A percentile compares a stretch with the other conserved stretches of the same genome.
Conservation (phyloP, 306 rosid genomes). For the Sophora flavescens region DNA sequence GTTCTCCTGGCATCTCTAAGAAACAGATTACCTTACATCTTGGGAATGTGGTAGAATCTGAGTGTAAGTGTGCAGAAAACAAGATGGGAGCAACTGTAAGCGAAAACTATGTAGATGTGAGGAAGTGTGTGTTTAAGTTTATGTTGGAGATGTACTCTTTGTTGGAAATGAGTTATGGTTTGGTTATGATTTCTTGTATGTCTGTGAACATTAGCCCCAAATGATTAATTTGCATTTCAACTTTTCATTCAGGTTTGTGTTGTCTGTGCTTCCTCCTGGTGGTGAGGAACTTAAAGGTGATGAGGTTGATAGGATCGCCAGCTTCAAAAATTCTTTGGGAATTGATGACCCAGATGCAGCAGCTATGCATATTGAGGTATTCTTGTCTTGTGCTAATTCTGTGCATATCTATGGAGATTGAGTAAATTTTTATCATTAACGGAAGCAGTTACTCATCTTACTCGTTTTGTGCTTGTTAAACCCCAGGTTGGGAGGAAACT, state of each 20-base stretch:
- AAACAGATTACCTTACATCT: too few relatives aligned
- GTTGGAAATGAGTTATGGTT: slow-evolving; percentile 14
- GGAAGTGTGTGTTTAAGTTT: too few relatives aligned
- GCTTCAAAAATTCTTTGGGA: slow-evolving; percentile 82
- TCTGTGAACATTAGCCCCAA: background rate
- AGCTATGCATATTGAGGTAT: slow-evolving; percentile 96
- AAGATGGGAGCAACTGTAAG: too few relatives aligned
- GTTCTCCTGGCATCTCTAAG: too few relatives aligned
- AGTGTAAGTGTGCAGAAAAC: too few relatives aligned
- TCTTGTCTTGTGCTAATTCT: too few relatives aligned
- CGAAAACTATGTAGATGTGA: too few relatives aligned
- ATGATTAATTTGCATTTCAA: slow-evolving; percentile 32
- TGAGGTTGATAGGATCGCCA: slow-evolving; percentile 75
- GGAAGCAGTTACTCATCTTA: slow-evolving; percentile 36
- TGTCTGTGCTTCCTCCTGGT: slow-evolving; percentile 84
- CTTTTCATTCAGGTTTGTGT: slow-evolving; percentile 65
- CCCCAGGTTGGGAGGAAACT: slow-evolving; percentile 84
- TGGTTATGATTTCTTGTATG: background rate
- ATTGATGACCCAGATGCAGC: slow-evolving; percentile 99
- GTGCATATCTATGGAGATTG: too few relatives aligned
- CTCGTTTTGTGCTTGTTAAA: slow-evolving; percentile 48
- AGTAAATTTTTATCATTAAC: slow-evolving; percentile 30
- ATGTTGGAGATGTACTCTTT: too few relatives aligned
- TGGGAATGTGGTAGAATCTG: too few relatives aligned
- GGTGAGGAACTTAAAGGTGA: slow-evolving; percentile 86